phyloP scores from a whole-genome alignment of 495 filamentous ascomycete species.

The Rusavskia elegans region DNA sequence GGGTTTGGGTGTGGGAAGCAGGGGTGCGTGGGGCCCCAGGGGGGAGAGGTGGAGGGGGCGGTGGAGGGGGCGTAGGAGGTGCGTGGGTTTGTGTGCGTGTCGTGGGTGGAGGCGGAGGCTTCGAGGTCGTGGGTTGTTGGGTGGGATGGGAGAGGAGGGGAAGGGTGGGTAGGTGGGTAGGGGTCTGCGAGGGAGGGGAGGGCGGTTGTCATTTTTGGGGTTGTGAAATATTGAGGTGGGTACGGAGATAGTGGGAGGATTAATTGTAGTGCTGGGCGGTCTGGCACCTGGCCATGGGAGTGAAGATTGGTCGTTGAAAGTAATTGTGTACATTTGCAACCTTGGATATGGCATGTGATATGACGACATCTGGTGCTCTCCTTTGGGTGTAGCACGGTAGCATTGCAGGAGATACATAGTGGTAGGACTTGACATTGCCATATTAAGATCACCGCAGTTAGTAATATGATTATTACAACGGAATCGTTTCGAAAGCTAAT shows the following conservation, averaged over 20 bases:
- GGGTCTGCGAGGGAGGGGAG: background rate
- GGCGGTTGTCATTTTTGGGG: background rate
- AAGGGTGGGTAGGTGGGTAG: background rate
- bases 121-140: background rate
- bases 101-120: background rate
- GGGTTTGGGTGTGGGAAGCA: slow-evolving; percentile 90
- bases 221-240: background rate
- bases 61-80: background rate
- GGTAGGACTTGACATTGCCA: no score
- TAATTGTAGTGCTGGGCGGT: background rate
- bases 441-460: no score
- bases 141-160: background rate
- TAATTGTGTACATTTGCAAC: no score
- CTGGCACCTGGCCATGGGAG: no score
- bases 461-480: no score
- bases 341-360: no score
- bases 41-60: slow-evolving; percentile 9
- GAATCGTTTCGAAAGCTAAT: no score
- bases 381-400: no score
- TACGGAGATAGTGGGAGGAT: background rate
- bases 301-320: no score
- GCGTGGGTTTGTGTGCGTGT: background rate
- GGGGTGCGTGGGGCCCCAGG: slow-evolving; percentile 79
- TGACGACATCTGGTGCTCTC: no score
- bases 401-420: no score